phyloP scores from a whole-genome alignment of 2,329 filamentous ascomycete species.

The Pseudogymnoascus verrucosus region DNA sequence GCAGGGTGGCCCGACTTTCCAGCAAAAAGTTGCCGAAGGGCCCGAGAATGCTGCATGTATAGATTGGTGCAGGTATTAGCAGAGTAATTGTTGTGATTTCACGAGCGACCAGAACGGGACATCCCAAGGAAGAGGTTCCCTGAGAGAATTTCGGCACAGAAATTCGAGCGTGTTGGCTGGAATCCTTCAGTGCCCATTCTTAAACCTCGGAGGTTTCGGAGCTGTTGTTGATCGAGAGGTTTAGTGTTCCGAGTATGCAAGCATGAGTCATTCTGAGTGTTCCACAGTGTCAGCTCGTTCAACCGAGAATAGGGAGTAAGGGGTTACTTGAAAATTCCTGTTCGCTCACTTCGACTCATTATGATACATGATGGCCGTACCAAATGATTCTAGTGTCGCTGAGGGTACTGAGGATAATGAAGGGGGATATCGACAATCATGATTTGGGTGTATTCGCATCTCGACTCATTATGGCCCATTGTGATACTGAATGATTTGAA shows the following conservation, averaged over 20 bases:
- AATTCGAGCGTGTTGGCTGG: background rate
- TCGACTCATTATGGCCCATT: slow-evolving; percentile 1
- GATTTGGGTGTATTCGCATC: background rate
- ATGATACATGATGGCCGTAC: background rate
- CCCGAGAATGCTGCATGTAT: too few species aligned
- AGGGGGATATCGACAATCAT: background rate
- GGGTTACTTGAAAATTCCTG: background rate
- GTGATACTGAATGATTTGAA: background rate
- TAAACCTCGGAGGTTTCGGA: background rate
- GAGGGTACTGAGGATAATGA: background rate
- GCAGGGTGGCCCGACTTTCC: background rate
- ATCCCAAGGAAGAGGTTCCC: too few species aligned
- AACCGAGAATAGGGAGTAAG: background rate
- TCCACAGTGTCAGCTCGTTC: background rate
- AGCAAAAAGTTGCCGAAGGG: background rate
- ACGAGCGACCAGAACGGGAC: background rate
- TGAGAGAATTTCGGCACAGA: background rate
- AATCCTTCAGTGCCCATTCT: background rate
- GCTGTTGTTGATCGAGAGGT: background rate
- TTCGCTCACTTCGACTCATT: background rate
- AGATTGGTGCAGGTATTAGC: background rate
- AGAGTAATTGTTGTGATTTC: background rate
- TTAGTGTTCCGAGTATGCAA: background rate
- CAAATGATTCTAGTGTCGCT: background rate
- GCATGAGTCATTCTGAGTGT: slow-evolving; percentile 6